Conservation (phyloP, 1,284 basidiomycete species). For the Pisolithus thermaeus region DNA sequence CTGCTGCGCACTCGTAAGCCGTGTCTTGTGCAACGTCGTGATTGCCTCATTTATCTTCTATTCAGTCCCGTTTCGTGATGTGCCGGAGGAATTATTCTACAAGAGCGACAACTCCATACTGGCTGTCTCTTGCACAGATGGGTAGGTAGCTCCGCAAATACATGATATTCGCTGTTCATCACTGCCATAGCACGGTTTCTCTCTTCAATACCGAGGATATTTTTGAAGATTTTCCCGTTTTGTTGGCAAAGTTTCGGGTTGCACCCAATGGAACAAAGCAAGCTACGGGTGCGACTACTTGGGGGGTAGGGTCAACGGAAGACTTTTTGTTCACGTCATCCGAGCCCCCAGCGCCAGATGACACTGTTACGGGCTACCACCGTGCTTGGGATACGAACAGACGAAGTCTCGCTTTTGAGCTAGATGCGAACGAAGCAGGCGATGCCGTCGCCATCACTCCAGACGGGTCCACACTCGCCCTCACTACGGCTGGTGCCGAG, state of each 20-base stretch:
- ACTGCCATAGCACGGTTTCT: constrained; percentile 9
- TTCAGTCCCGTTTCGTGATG: constrained; percentile 22
- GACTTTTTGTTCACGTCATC: constrained; percentile 53
- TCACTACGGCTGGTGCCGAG: constrained; percentile 39
- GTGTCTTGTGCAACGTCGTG: neutral
- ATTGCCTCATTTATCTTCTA: neutral
- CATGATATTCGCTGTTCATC: neutral
- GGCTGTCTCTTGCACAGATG: constrained; percentile 28
- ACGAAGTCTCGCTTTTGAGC: constrained; percentile 24
- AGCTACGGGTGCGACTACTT: constrained; percentile 43
- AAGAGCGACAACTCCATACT: constrained; percentile 17
- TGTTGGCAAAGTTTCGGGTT: constrained; percentile 9
- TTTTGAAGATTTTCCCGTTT: constrained; percentile 16
- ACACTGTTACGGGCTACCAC: constrained; percentile 39
- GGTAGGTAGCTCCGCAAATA: constrained; percentile 19
- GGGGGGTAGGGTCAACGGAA: constrained; percentile 42
- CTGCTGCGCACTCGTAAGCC: constrained; percentile 15
- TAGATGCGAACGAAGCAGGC: constrained; percentile 46
- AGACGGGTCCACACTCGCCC: constrained; percentile 39
- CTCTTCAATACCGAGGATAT: constrained; percentile 15
- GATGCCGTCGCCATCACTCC: constrained; percentile 45
- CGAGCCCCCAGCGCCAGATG: constrained; percentile 33
- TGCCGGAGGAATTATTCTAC: constrained; percentile 27
- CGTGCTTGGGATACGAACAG: constrained; percentile 41
- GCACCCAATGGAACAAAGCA: constrained; percentile 25